Evolutionary conservation across 129 eudicot genomes (phyloP), one percentile per base, ranked within the genome.

Genomic region (Smallanthus sonchifolius): DNA sequence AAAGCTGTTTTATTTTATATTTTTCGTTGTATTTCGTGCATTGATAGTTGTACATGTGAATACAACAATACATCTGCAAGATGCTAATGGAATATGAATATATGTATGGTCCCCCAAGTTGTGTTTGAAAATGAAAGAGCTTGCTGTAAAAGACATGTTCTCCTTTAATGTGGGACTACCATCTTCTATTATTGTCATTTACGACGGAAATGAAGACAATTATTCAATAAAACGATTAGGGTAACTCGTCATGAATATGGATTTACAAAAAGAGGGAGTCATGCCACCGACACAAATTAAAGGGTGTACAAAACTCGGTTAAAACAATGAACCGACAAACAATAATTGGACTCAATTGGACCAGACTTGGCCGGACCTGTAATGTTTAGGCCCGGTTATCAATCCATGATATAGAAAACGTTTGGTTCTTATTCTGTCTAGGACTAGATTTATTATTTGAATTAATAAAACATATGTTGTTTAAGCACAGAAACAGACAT

Each of bases 91-190:
- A 60, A 74, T 63, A 62, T 60, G 66, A 32, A 43, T 70, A 73
- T 73, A 72, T 65, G 3, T 39, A 65, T 72, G 78, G 78, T 63
- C 78, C 30, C 30, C 67, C 67, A 17, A 17, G 10, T 59, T 74
- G 70, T 74, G 70, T 74, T 19, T 44, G 60, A 61, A 74, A 42
- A 63, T 45, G 45, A 74, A 60, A 44, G 37, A 60, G 60, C 57
- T 73, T 70, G 47, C 78, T 61, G 78, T 74, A 30, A 60, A 73
- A 60, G 35, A 47, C 70, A 74, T 62, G 78, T 62, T 74, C 52
- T 62, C 35, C 42, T 61, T 62, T 72, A 17, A 17, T 35, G 15
- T 15, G 78, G 78, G 78, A 40, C 71, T 74, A 47, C 63, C 63
- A 61, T 74, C n/a, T 73, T 72, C 17, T 39, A 11, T 71, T 17